Evolutionary conservation across 2,329 filamentous ascomycete genomes (phyloP).

Genomic region (Aspergillus jensenii): DNA sequence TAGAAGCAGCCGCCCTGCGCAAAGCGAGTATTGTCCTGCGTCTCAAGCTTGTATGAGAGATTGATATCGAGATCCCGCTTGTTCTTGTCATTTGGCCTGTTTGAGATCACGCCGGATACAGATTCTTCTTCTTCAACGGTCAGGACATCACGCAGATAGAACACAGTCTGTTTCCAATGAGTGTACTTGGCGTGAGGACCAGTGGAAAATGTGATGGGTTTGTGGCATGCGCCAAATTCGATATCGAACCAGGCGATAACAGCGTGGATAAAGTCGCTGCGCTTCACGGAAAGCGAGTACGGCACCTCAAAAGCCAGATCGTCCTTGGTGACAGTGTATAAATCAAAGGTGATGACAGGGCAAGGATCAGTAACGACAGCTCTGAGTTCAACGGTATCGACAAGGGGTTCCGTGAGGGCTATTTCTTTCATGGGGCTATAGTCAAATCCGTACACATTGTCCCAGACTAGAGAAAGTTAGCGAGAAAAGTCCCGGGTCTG

Average conservation of each 20-base stretch:
- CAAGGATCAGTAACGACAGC: slow-evolving; percentile 92
- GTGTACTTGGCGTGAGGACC: slow-evolving; percentile 99
- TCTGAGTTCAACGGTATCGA: slow-evolving; percentile 97
- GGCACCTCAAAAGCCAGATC: slow-evolving; percentile 82
- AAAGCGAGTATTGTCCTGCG: slow-evolving; percentile 68
- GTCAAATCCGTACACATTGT: slow-evolving; percentile 98
- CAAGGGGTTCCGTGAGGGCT: slow-evolving; percentile 90
- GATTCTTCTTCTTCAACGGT: slow-evolving; percentile 87
- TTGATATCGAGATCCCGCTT: slow-evolving; percentile 90
- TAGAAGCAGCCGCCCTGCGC: slow-evolving; percentile 73
- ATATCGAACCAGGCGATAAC: slow-evolving; percentile 99
- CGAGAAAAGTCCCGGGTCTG: background rate
- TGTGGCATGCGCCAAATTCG: slow-evolving; percentile 97
- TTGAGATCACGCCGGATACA: slow-evolving; percentile 70
- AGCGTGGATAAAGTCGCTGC: slow-evolving; percentile 94
- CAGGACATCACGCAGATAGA: slow-evolving; percentile 91
- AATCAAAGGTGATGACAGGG: slow-evolving; percentile 80
- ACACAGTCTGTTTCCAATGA: slow-evolving; percentile 99
- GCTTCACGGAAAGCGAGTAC: slow-evolving; percentile 73
- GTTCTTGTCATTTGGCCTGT: slow-evolving; percentile 92
- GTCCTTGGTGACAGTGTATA: slow-evolving; percentile 81
- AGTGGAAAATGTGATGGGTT: slow-evolving; percentile 94
- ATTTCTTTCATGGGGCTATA: slow-evolving; percentile 92
- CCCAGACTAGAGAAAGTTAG: slow-evolving; percentile 72
- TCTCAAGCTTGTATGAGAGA: slow-evolving; percentile 78